phyloP scores from a whole-genome alignment of 176 grass and related monocot genomes.

The Puya raimondii region DNA sequence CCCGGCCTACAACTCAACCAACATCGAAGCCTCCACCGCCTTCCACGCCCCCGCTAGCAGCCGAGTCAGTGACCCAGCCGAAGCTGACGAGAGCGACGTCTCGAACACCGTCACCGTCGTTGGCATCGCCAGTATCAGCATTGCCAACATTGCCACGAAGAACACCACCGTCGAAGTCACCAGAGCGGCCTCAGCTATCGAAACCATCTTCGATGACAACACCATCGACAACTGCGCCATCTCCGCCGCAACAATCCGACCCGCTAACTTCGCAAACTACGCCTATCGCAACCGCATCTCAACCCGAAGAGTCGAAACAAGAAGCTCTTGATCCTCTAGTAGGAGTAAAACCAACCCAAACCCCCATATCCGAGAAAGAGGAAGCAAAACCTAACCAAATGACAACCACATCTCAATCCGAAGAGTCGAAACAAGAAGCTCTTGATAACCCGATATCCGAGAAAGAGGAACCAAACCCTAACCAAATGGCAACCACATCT shows the following conservation, averaged over 20 bases:
- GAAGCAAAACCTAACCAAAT: neutral
- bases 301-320: constrained; percentile 8
- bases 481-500: constrained; percentile 2
- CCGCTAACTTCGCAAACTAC: neutral
- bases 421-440: constrained; percentile 10
- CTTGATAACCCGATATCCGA: constrained; percentile 10
- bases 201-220: neutral
- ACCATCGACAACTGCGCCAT: neutral
- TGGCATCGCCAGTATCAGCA: constrained; percentile 6
- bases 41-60: neutral
- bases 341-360: neutral
- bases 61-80: constrained; percentile 7
- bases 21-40: constrained; percentile 2
- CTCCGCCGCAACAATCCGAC: neutral
- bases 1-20: neutral
- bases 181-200: neutral
- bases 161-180: constrained; percentile 5
- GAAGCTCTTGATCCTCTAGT: neutral
- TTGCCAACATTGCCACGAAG: constrained; percentile 20
- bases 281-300: constrained; percentile 2
- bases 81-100: neutral
- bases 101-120: neutral
- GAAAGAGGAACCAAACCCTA: constrained; percentile 1
- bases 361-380: neutral
- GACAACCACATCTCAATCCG: neutral